Evolutionary conservation across 176 grass and related monocot genomes (phyloP), one percentile per base, ranked within the genome.

Genomic region (Carex scoparia): DNA sequence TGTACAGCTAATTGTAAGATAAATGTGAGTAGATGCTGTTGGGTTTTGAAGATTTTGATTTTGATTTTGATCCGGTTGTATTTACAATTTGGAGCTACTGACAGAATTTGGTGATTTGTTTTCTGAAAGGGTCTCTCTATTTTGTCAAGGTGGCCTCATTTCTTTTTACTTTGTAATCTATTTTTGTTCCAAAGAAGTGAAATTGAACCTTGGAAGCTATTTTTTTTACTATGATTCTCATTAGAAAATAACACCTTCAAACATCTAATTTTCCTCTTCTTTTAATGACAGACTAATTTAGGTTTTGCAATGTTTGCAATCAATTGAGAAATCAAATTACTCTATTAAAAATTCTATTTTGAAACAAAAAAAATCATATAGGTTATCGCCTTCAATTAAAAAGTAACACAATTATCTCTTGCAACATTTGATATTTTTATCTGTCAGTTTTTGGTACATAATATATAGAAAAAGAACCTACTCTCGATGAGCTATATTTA

Each of bases 1-100:
- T 81, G 85, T 86, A 86, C 75, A 86, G 85, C 30, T 81, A 61
- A 65, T 69, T 86, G 40, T 81, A 35, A 80, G 58, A 53, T 80
- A 64, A 48, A 81, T 68, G 28, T 79, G 72, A 86, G 33, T 68
- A 68, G 28, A 31, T 53, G 74, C 19, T 60, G 64, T 75, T 69
- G 53, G 14, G 16, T 42, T 61, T 75, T 74, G 44, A 60, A 73
- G 67, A 57, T 62, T 76, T 60, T 56, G 18, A 16, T 84, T 84
- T 69, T 18, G 66, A 40, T 69, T 61, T 61, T 61, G 58, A 69
- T 69, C 66, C 32, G 32, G 66, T 18, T 69, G 66, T 69, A 18
- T 38, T 67, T 69, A 69, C 35, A 69, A 40, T 46, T 71, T 27
- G 61, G 33, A 73, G 60, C 75, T 79, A 79, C 15, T 55, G 76